A percentile compares a stretch with the other conserved stretches of the same genome.
phyloP scores from a whole-genome alignment of 2,329 filamentous ascomycete species.

The Aspergillus neotritici region DNA sequence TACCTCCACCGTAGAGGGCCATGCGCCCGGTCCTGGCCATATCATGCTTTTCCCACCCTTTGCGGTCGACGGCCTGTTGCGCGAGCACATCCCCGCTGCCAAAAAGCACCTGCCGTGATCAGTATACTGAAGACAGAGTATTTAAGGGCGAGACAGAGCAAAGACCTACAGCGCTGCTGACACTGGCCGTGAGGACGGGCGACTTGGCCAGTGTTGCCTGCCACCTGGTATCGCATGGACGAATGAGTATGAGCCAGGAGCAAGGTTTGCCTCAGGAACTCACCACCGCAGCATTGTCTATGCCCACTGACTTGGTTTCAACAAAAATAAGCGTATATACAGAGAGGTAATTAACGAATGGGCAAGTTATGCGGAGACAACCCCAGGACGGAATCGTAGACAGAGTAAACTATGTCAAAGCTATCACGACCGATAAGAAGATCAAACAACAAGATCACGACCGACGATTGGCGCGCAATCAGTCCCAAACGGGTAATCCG shows the following conservation, averaged over 20 bases:
- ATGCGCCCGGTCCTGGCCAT: conserved; percentile 44
- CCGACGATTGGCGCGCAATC: conserved; percentile 12
- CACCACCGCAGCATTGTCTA: conserved; percentile 36
- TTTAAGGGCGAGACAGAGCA: conserved; percentile 4
- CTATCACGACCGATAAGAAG: conserved; percentile 11
- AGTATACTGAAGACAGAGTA: neutral
- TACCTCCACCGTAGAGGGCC: conserved; percentile 47
- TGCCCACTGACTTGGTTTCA: neutral
- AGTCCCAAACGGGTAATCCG: conserved; percentile 8
- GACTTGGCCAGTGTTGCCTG: conserved; percentile 72
- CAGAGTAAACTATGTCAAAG: conserved; percentile 3
- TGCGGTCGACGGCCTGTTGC: conserved; percentile 83
- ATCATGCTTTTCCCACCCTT: conserved; percentile 71
- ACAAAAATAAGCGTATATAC: too few species aligned
- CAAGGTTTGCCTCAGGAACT: conserved; percentile 7
- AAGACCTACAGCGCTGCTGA: conserved; percentile 67
- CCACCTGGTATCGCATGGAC: conserved; percentile 59
- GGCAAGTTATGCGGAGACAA: too few species aligned
- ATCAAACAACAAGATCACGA: conserved; percentile 12
- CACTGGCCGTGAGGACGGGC: conserved; percentile 81
- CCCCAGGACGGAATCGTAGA: too few species aligned
- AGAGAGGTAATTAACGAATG: too few species aligned
- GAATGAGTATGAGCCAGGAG: conserved; percentile 8
- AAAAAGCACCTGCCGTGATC: conserved; percentile 64
- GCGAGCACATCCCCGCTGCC: conserved; percentile 85